Base-by-base conservation (phyloP, 164 flowering plant genomes). In the Akebia trifoliata region DNA sequence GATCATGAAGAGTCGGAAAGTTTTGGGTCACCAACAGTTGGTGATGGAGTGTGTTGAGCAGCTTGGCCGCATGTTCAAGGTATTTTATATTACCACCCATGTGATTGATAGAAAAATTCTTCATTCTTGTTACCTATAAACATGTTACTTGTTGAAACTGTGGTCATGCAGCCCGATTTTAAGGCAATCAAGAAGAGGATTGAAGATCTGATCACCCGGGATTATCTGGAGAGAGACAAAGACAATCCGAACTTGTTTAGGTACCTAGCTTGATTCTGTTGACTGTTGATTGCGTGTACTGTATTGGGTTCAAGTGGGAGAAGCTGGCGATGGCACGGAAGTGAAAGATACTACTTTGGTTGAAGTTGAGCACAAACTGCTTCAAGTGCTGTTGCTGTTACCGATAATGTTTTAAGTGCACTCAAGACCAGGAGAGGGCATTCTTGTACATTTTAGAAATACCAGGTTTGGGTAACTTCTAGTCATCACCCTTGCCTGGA, bases 31-130 rank as follows among this genome's bases (percentile, higher is more conserved):
- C 59, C 91, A 86, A 49, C 91, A 91, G 71, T 65, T 90, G 62
- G 91, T 90, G 62, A 67, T 74, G 82, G 97, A 90, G 61, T 90
- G 96, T 69, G 91, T 87, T 12, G 94, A 90, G 74, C 97, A 90
- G 74, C 68, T 90, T 68, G 82, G 87, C 28, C 89, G 84, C 56
- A 86, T 86, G 95, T 86, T 86, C 74, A 86, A 86, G 94, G 94
- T 86, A 54, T 56, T 20, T 7, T 12, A 28, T n/a, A 7, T 18
- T n/a, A 14, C n/a, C 18, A 11, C 37, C 20, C 38, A 29, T 38
- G 48, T 35, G 8, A 45, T 8, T 54, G 25, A 24, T 4, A 4
- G 7, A 45, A 25, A 6, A 25, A 26, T 2, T n/a, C 2, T 40
- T 56, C 1, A n/a, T n/a, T n/a, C n/a, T n/a, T n/a, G n/a, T n/a